A percentile compares a stretch with the other conserved stretches of the same genome.
Evolutionary conservation across 805 yeast genomes (phyloP).

Genomic region (Lachancea nothofagi): DNA sequence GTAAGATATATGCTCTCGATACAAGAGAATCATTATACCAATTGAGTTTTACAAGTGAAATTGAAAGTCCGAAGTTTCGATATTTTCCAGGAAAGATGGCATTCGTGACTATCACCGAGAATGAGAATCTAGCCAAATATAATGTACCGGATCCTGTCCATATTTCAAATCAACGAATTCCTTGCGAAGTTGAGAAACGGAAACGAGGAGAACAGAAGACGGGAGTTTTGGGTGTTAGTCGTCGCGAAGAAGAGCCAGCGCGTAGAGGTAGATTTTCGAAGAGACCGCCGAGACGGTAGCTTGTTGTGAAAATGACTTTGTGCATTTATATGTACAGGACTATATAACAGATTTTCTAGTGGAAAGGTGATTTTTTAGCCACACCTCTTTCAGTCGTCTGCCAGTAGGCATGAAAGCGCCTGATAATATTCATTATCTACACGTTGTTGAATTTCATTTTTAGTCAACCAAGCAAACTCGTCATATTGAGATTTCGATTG

Average conservation of each 20-base stretch:
- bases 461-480: conserved; percentile 78
- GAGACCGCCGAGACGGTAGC: conserved; percentile 4
- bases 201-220: neutral
- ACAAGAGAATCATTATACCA: neutral
- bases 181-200: neutral
- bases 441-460: conserved; percentile 60
- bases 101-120: conserved; percentile 18
- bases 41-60: neutral
- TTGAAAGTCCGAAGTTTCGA: conserved; percentile 9
- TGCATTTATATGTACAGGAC: conserved; percentile 10
- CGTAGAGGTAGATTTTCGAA: conserved; percentile 3
- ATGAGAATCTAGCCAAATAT: conserved; percentile 19
- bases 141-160: conserved; percentile 2
- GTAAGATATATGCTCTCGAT: conserved; percentile 1
- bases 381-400: conserved; percentile 25
- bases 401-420: conserved; percentile 41
- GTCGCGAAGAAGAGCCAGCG: conserved; percentile 4
- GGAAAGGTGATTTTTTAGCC: neutral
- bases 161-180: too few species aligned
- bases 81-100: conserved; percentile 26
- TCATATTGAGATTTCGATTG: conserved; percentile 33
- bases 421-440: conserved; percentile 52
- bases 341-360: neutral
- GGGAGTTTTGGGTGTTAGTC: neutral
- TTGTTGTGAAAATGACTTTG: neutral